phyloP scores from a whole-genome alignment of 176 grass and related monocot genomes.

The Aegilops tauschii region DNA sequence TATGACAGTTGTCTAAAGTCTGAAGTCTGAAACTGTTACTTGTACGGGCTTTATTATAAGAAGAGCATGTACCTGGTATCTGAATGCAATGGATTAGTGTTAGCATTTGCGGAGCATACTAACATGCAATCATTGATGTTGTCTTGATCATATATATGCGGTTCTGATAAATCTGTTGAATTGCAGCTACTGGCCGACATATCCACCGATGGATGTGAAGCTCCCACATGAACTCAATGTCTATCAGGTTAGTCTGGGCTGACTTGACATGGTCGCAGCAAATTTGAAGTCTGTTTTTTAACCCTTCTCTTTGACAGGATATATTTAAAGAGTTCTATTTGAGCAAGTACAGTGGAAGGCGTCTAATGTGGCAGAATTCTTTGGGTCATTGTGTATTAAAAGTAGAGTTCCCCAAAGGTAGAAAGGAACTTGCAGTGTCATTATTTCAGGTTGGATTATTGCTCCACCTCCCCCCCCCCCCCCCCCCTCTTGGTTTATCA shows the following conservation, averaged over 20 bases:
- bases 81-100: constrained; percentile 7
- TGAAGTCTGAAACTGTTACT: background rate
- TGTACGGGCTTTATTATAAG: background rate
- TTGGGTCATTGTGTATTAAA: constrained; percentile 98
- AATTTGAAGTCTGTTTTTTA: constrained; percentile 20
- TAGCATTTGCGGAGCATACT: background rate
- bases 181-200: constrained; percentile 98
- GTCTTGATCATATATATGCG: background rate
- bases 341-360: constrained; percentile 97
- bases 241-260: constrained; percentile 72
- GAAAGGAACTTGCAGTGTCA: constrained; percentile 99
- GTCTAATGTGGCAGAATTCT: constrained; percentile 99
- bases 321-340: constrained; percentile 99
- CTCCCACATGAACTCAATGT: constrained; percentile 98
- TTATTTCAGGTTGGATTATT: constrained; percentile 76
- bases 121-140: background rate
- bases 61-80: constrained; percentile 6
- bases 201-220: constrained; percentile 95
- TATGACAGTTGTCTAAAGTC: background rate
- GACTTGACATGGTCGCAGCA: background rate
- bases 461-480: background rate
- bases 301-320: constrained; percentile 51
- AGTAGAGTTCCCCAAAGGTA: constrained; percentile 94
- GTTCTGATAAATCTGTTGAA: constrained; percentile 32
- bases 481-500: background rate